Conservation (phyloP, 208 protist species). For the Acanthamoeba sp. region DNA sequence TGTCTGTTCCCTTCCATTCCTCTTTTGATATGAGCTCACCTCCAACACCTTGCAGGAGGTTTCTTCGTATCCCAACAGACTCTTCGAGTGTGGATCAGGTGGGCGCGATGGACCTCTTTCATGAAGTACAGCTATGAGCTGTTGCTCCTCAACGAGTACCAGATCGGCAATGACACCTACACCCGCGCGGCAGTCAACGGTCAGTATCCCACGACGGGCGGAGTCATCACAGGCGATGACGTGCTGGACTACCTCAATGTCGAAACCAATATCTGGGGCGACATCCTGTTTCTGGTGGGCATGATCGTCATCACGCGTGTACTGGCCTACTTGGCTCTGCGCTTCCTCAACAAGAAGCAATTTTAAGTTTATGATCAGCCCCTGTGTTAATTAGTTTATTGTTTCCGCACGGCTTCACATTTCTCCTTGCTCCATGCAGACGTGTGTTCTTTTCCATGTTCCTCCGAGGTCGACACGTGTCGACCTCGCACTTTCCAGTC, state of each 20-base stretch:
- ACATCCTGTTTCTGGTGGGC: slow-evolving; percentile 74
- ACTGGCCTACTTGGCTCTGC: slow-evolving; percentile 60
- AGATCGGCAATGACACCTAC: not conserved
- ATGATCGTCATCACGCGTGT: slow-evolving; percentile 13
- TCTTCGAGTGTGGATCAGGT: not conserved
- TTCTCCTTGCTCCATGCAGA: too few relatives aligned
- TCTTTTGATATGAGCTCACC: too few relatives aligned
- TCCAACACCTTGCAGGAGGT: not conserved
- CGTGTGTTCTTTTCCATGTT: too few relatives aligned
- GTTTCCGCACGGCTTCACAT: too few relatives aligned
- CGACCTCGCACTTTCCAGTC: too few relatives aligned
- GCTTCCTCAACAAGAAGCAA: slow-evolving; percentile 60
- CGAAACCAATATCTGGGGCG: slow-evolving; percentile 66
- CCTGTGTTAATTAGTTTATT: too few relatives aligned
- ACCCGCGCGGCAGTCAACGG: not conserved
- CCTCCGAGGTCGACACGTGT: too few relatives aligned
- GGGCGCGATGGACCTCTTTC: not conserved
- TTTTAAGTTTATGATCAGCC: not conserved
- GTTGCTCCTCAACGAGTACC: slow-evolving; percentile 5
- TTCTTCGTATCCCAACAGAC: not conserved
- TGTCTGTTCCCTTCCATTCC: not conserved
- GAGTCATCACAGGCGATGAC: slow-evolving; percentile 31
- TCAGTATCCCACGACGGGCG: not conserved
- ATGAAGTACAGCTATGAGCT: slow-evolving; percentile 41
- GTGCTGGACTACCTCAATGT: slow-evolving; percentile 51